Conservation (phyloP, 2,329 filamentous ascomycete species). For the Herpotrichia juniperi region DNA sequence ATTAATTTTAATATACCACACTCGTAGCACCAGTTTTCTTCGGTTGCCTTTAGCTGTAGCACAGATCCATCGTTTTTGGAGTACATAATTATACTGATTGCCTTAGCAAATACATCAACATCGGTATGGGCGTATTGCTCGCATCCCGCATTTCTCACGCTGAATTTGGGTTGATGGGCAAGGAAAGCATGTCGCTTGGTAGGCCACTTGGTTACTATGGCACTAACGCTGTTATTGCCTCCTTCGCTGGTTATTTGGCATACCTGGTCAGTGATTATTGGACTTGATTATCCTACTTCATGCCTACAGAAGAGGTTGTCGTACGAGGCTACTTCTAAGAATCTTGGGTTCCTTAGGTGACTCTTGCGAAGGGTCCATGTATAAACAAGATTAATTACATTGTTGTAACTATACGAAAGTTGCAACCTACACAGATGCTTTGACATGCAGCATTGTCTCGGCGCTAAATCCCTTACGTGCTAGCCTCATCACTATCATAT, state of each 20-base stretch:
- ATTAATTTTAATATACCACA: background rate
- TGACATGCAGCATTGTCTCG: too few relatives aligned
- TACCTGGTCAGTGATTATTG: conserved; percentile 40
- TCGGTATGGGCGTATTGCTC: conserved; percentile 46
- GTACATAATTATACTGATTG: background rate
- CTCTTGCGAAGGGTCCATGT: too few relatives aligned
- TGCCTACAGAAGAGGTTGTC: too few relatives aligned
- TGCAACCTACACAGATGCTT: background rate
- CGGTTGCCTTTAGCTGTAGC: too few relatives aligned
- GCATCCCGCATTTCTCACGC: conserved; percentile 47
- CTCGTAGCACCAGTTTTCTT: background rate
- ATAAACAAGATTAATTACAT: too few relatives aligned
- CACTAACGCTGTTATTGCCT: conserved; percentile 34
- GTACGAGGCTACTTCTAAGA: too few relatives aligned
- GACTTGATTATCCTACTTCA: too few relatives aligned
- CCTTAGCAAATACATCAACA: conserved; percentile 41
- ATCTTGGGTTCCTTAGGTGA: too few relatives aligned
- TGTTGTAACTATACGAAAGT: too few relatives aligned
- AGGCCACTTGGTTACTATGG: conserved; percentile 37
- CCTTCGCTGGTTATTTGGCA: conserved; percentile 36
- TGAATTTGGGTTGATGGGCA: conserved; percentile 46
- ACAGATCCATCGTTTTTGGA: too few relatives aligned
- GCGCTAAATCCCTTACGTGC: too few relatives aligned
- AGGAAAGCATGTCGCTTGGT: conserved; percentile 28
- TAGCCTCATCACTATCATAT: too few relatives aligned